Evolutionary conservation across 331 rosid species (phyloP).

Genomic region (Quercus lobata): DNA sequence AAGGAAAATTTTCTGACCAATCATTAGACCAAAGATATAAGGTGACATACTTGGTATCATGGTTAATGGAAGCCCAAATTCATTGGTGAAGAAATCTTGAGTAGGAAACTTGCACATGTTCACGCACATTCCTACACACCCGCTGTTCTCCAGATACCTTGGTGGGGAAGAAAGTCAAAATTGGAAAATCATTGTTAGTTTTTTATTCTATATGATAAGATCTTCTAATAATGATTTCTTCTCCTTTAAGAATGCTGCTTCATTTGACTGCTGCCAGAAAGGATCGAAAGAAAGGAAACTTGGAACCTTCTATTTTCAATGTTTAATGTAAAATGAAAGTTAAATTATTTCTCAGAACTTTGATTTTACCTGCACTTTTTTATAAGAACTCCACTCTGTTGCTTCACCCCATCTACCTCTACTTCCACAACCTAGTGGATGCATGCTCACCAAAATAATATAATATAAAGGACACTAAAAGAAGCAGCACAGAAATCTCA

Average conservation of each 20-base stretch:
- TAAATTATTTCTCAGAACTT: too few relatives aligned
- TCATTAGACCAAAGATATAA: too few relatives aligned
- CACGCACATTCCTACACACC: slow-evolving; percentile 95
- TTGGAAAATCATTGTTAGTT: neutral
- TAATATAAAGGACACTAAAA: slow-evolving; percentile 9
- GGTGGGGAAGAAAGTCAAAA: neutral
- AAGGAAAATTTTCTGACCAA: too few relatives aligned
- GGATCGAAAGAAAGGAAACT: neutral
- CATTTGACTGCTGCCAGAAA: neutral
- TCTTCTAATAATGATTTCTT: neutral
- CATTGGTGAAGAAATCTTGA: slow-evolving; percentile 95
- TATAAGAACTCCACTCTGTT: slow-evolving; percentile 86
- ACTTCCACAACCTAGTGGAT: slow-evolving; percentile 74
- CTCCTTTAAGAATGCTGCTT: neutral
- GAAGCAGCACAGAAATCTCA: neutral
- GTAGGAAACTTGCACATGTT: slow-evolving; percentile 99
- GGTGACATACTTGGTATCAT: slow-evolving; percentile 81
- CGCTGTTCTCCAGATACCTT: slow-evolving; percentile 95
- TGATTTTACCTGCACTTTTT: slow-evolving; percentile 82
- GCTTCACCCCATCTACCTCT: slow-evolving; percentile 84
- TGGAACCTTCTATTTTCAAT: neutral
- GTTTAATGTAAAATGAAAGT: neutral
- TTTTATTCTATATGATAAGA: neutral
- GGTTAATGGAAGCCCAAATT: slow-evolving; percentile 94
- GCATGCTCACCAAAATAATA: slow-evolving; percentile 13